phyloP scores from a whole-genome alignment of 768 basidiomycete genomes.

The Chalciporus pseudorubinellus region DNA sequence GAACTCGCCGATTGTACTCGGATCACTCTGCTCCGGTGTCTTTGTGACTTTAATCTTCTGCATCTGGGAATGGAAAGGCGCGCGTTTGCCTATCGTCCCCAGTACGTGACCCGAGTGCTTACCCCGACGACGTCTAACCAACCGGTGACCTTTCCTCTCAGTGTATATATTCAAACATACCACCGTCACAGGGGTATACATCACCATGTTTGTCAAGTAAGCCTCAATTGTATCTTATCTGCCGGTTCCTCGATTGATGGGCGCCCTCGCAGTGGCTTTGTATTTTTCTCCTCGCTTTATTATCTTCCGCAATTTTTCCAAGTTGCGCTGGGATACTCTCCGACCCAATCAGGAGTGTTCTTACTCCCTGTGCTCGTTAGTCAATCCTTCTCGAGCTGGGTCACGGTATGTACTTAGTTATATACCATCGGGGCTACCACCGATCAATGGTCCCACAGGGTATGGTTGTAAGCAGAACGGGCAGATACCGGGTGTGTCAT shows the following conservation, averaged over 20 bases:
- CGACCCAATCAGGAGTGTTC: constrained; percentile 62
- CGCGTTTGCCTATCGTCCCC: constrained; percentile 69
- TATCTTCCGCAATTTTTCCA: constrained; percentile 79
- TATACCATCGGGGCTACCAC: not conserved
- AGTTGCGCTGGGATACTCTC: constrained; percentile 62
- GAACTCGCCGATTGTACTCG: constrained; percentile 64
- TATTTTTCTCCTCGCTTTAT: constrained; percentile 63
- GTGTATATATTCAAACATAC: constrained; percentile 70
- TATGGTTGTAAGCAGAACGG: constrained; percentile 59
- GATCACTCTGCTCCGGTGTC: constrained; percentile 54
- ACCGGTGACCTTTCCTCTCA: constrained; percentile 19
- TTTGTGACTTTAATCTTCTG: constrained; percentile 57
- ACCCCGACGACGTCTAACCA: not conserved
- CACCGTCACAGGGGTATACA: constrained; percentile 67
- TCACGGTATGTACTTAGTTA: constrained; percentile 38
- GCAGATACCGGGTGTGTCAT: constrained; percentile 51
- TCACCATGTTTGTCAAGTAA: constrained; percentile 67
- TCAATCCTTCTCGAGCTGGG: constrained; percentile 58
- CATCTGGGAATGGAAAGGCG: constrained; percentile 70
- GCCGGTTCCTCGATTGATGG: not conserved
- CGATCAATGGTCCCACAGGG: constrained; percentile 39
- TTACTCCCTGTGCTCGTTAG: constrained; percentile 67
- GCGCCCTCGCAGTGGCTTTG: constrained; percentile 43
- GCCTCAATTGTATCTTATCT: constrained; percentile 10
- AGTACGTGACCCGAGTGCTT: constrained; percentile 38